Evolutionary conservation across 2,329 filamentous ascomycete species (phyloP), one percentile per base, ranked within the genome.

Genomic region (Colletotrichum filicis): DNA sequence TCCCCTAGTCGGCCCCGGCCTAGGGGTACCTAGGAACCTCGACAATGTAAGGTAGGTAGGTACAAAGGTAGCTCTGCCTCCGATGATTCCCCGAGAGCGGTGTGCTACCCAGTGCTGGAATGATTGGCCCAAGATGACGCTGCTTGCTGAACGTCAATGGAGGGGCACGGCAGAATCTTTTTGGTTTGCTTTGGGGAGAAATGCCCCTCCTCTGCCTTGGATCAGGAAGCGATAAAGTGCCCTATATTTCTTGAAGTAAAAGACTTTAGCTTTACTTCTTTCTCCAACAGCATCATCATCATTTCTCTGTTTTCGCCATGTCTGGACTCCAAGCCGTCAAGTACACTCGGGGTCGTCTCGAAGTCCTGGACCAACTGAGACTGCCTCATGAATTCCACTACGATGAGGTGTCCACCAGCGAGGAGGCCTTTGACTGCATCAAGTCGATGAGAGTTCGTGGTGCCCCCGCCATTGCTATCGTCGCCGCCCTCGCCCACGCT

Each of bases 401-500:
- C 81, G 93, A 96, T 78, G 82, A 89, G 75, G 90, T 96, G 66
- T 88, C 88, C 35, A 93, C 90, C 12, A 90, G 91, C 75, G 89
- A 92, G 77, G 92, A 95, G 83, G 94, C 93, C 49, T 97, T 94
- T 84, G 92, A 95, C 80, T 94, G 93, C 78, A 97, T 97, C 84
- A 92, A 91, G 77, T 89, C 93, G 19, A 97, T 97, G 94, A 85
- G 91, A 61, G 91, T 92, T 7, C 91, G 94, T 78, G 94, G 83
- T 42, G 97, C 97, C 5, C 97, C 97, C 0, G 97, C 97, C 58
- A 99, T 99, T 81, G 97, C 97, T 57, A 98, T 99, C 76, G 97
- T 99, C n/a, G 97, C 97, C 26, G 94, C 94, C 24, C 89, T 99
- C 42, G 92, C 94, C 2, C 89, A 98, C 46, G 95, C 95, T 1